Conservation (phyloP, 2,329 filamentous ascomycete species). For the Dryadomyces quercivorus region DNA sequence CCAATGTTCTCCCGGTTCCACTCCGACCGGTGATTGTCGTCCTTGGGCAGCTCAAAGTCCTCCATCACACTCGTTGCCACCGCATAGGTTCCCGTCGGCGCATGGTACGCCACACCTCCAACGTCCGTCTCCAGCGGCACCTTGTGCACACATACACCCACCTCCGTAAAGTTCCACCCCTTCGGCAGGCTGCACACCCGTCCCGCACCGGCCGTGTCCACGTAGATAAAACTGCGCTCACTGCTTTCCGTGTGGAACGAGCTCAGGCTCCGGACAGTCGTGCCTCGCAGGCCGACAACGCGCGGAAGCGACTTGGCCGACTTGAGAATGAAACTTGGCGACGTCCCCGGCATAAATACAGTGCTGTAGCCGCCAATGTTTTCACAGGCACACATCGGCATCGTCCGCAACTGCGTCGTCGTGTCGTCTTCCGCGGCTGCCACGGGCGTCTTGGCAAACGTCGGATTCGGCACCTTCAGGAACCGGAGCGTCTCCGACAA, state of each 20-base stretch:
- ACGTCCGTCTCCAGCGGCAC: conserved; percentile 59
- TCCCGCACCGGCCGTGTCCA: conserved; percentile 60
- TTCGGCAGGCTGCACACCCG: conserved; percentile 60
- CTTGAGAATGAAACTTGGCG: conserved; percentile 72
- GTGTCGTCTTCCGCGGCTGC: conserved; percentile 32
- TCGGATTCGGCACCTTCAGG: conserved; percentile 59
- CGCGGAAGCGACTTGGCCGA: conserved; percentile 66
- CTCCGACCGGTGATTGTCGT: conserved; percentile 72
- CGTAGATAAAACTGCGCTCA: conserved; percentile 71
- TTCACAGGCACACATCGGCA: conserved; percentile 43
- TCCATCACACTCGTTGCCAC: conserved; percentile 56
- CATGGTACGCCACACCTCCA: conserved; percentile 63
- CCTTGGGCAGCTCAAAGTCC: conserved; percentile 73
- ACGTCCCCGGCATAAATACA: conserved; percentile 70
- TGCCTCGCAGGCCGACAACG: conserved; percentile 59
- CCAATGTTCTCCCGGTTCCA: conserved; percentile 60
- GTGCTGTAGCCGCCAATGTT: conserved; percentile 69
- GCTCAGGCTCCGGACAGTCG: conserved; percentile 58
- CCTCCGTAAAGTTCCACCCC: conserved; percentile 56
- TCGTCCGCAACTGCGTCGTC: conserved; percentile 26
- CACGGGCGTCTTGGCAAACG: conserved; percentile 46
- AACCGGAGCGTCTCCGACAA: conserved; percentile 49
- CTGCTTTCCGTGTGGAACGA: conserved; percentile 67
- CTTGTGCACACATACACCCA: conserved; percentile 65
- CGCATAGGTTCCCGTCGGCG: conserved; percentile 62